phyloP scores from a whole-genome alignment of 179 eudicot genomes.

The Silene noctiflora region DNA sequence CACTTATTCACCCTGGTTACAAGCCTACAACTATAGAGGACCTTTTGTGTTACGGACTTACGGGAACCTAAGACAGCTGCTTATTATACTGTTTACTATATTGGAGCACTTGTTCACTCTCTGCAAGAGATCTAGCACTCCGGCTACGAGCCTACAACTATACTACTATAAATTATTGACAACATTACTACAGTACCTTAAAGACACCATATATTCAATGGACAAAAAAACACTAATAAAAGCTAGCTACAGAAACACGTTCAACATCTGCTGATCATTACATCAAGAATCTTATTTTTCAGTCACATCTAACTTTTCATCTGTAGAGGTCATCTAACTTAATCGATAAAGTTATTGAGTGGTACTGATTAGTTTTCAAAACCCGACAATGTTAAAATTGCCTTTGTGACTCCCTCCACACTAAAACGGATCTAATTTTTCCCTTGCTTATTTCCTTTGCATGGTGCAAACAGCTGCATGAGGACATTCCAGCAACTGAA shows the following conservation, averaged over 20 bases:
- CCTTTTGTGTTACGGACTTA: too few relatives aligned
- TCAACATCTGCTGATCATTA: slow-evolving; percentile 6
- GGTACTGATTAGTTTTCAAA: not conserved
- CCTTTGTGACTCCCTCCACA: not conserved
- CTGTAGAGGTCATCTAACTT: not conserved
- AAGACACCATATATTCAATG: not conserved
- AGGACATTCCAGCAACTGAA: slow-evolving; percentile 84
- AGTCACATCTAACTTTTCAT: slow-evolving; percentile 12
- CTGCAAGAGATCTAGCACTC: not conserved
- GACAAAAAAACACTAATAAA: not conserved
- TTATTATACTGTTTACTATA: not conserved
- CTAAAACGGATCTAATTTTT: not conserved
- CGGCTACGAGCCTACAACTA: not conserved
- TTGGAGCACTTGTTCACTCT: not conserved
- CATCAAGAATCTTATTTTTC: slow-evolving; percentile 10
- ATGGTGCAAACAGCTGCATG: slow-evolving; percentile 56
- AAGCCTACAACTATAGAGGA: too few relatives aligned
- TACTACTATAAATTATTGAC: not conserved
- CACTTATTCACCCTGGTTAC: not conserved
- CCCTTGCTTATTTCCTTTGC: slow-evolving; percentile 3
- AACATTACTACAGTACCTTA: not conserved
- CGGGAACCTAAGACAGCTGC: not conserved
- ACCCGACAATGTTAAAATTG: not conserved
- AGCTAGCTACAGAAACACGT: slow-evolving; percentile 5
- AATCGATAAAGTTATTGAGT: not conserved